Conservation (phyloP, 2,329 filamentous ascomycete species). For the Aschersonia sp. region DNA sequence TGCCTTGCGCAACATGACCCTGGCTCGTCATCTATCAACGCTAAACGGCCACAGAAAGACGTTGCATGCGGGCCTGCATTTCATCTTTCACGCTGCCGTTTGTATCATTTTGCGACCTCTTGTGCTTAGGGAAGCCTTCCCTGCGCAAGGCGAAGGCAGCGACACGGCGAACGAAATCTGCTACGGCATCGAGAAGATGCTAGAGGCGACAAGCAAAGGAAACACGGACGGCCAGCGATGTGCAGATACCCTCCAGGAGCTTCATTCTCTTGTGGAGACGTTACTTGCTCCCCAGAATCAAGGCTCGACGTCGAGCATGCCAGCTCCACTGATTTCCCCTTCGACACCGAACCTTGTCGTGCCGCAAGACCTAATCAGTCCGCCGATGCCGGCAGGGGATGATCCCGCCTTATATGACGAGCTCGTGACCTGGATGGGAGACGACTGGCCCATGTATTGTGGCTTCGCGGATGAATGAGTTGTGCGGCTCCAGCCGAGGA, state of each 20-base stretch:
- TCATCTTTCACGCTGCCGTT: constrained; percentile 34
- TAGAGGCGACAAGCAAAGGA: constrained; percentile 21
- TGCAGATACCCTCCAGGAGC: constrained; percentile 21
- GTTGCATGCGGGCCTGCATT: constrained; percentile 29
- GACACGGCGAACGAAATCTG: constrained; percentile 16
- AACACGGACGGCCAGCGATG: constrained; percentile 24
- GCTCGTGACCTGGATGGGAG: constrained; percentile 22
- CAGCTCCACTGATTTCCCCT: constrained; percentile 2
- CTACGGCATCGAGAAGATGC: constrained; percentile 27
- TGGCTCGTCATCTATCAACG: constrained; percentile 24
- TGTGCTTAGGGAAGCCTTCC: constrained; percentile 14
- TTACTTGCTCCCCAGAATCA: constrained; percentile 12
- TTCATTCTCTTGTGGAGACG: constrained; percentile 19
- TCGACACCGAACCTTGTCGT: constrained; percentile 10
- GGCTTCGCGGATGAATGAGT: background rate
- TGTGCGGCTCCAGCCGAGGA: background rate
- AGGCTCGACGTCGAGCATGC: constrained; percentile 6
- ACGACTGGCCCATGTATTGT: constrained; percentile 18
- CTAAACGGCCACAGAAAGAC: constrained; percentile 23
- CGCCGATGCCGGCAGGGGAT: constrained; percentile 14
- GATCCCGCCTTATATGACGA: constrained; percentile 19
- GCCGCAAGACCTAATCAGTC: constrained; percentile 9
- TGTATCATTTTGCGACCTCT: constrained; percentile 31
- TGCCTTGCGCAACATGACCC: constrained; percentile 28
- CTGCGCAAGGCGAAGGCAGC: constrained; percentile 8